These are phyloP conservation scores for Hypoxylon sp. DNA, from an alignment of 2,329 filamentous ascomycete species.

Conservation along the genomic window DNA sequence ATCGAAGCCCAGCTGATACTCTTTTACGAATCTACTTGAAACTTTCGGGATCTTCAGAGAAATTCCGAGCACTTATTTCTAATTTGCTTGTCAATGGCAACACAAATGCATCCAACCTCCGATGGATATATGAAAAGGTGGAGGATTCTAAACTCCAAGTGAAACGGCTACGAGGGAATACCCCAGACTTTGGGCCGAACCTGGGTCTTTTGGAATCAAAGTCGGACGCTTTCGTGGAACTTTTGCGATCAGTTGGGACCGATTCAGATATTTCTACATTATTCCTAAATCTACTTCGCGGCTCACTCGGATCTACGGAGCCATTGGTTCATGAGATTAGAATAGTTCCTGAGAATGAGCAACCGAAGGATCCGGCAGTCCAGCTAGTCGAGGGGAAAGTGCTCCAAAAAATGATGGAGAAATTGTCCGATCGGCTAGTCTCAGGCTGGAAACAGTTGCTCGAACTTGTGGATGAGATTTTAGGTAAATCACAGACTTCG, in stretches of 20 bases:
- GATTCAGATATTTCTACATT: slow-evolving; percentile 71
- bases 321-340: slow-evolving; percentile 46
- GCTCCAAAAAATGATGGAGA: slow-evolving; percentile 75
- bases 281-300: slow-evolving; percentile 71
- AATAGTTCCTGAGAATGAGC: slow-evolving; percentile 52
- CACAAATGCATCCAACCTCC: slow-evolving; percentile 47
- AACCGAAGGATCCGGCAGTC: slow-evolving; percentile 59
- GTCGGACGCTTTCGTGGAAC: slow-evolving; percentile 62
- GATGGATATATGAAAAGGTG: slow-evolving; percentile 68
- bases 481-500: slow-evolving; percentile 63
- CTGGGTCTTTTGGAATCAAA: slow-evolving; percentile 64
- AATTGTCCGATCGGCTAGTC: slow-evolving; percentile 74
- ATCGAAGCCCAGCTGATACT: slow-evolving; percentile 62
- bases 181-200: slow-evolving; percentile 53
- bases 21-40: slow-evolving; percentile 71
- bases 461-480: slow-evolving; percentile 72
- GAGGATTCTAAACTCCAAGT: slow-evolving; percentile 67
- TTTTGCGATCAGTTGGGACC: slow-evolving; percentile 66
- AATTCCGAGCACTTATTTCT: slow-evolving; percentile 64
- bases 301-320: slow-evolving; percentile 65
- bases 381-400: slow-evolving; percentile 72
- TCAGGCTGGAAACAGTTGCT: slow-evolving; percentile 75
- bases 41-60: slow-evolving; percentile 67
- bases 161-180: slow-evolving; percentile 53
- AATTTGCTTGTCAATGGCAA: slow-evolving; percentile 71